These are phyloP conservation scores for Phytophthora fragariaefolia DNA, from an alignment of 352 stramenopile species.

Conservation along the genomic window DNA sequence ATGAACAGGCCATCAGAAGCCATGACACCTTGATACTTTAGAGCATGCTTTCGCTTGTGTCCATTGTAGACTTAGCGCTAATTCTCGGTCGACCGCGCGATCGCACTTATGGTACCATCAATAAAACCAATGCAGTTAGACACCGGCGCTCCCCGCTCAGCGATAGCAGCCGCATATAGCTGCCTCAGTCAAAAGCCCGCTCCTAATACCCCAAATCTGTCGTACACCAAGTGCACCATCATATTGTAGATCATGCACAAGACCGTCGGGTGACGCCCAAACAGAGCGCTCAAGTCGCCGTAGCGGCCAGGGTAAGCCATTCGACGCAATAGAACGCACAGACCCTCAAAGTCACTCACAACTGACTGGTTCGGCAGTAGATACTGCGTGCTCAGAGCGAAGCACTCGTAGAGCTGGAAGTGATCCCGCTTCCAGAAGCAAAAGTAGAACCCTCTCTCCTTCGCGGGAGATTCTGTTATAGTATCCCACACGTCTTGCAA, in stretches of 20 bases:
- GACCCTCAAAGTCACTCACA: neutral
- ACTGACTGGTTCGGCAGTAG: no score
- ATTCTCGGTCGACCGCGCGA: neutral
- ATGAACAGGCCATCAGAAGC: neutral
- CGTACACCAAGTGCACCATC: neutral
- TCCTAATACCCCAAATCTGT: neutral
- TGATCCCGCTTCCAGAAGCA: no score
- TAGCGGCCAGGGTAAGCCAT: neutral
- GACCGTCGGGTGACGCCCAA: neutral
- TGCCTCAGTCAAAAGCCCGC: neutral
- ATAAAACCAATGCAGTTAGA: neutral
- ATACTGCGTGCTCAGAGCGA: no score
- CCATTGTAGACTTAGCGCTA: neutral
- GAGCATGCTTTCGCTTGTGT: neutral
- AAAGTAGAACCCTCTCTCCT: no score
- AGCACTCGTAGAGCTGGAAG: no score
- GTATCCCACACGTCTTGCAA: neutral
- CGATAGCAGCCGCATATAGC: neutral
- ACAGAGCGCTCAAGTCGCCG: neutral
- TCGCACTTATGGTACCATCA: neutral
- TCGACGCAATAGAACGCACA: neutral
- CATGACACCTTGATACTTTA: no score
- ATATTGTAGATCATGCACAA: neutral
- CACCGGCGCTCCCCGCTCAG: neutral
- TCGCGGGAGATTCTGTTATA: no score